Evolutionary conservation across 225 moss, liverwort and hornwort genomes (phyloP).

Genomic region (Bryoerythrophyllum caledonicum): DNA sequence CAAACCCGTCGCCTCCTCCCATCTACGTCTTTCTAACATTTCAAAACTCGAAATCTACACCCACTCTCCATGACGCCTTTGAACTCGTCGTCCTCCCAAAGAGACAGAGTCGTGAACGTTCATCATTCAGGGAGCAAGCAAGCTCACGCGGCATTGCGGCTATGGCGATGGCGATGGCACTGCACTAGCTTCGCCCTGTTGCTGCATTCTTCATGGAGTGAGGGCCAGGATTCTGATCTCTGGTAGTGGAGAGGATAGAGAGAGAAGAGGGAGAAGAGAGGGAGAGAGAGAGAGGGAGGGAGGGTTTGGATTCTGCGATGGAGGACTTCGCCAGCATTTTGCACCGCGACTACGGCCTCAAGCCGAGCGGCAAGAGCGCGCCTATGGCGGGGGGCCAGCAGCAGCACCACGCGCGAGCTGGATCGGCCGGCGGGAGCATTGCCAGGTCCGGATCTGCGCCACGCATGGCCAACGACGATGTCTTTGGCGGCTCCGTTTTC

Average conservation of each 20-base stretch:
- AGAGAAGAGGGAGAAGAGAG: not conserved
- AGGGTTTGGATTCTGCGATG: constrained; percentile 53
- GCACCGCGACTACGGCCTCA: constrained; percentile 97
- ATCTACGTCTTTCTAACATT: no score
- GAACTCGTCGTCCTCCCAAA: no score
- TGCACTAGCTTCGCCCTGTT: not conserved
- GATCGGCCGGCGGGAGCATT: constrained; percentile 41
- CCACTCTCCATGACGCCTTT: no score
- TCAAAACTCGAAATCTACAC: no score
- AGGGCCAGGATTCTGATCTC: no score
- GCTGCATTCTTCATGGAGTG: not conserved
- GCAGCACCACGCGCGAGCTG: constrained; percentile 41
- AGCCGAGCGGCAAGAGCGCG: constrained; percentile 87
- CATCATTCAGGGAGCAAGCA: not conserved
- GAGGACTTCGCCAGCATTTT: constrained; percentile 92
- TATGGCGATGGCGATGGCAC: constrained; percentile 20
- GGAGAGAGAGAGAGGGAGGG: not conserved
- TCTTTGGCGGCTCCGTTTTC: constrained; percentile 40
- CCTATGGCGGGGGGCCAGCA: constrained; percentile 65
- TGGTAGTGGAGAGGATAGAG: not conserved
- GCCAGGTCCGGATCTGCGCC: constrained; percentile 50
- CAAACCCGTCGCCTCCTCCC: no score
- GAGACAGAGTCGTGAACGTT: not conserved
- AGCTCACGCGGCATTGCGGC: constrained; percentile 5
- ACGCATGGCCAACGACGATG: constrained; percentile 50